Conservation (phyloP, 2,329 filamentous ascomycete genomes). For the Ceratocystis albifundus region DNA sequence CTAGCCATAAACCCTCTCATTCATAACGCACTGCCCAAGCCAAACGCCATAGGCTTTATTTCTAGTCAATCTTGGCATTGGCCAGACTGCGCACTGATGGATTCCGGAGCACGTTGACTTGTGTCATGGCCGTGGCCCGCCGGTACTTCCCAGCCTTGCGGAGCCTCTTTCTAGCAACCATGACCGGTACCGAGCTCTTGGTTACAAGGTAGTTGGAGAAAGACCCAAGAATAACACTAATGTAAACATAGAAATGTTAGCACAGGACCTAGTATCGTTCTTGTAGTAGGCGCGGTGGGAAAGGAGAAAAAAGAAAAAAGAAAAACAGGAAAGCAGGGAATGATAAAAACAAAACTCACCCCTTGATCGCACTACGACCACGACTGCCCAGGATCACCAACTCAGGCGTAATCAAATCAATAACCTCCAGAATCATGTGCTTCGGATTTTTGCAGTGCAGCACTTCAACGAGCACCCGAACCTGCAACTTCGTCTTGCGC, state of each 20-base stretch:
- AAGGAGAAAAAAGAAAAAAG: not conserved
- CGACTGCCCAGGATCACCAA: constrained; percentile 86
- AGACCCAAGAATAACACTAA: constrained; percentile 80
- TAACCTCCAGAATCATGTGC: constrained; percentile 92
- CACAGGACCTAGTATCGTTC: not conserved
- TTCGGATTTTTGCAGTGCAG: constrained; percentile 97
- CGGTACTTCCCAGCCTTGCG: constrained; percentile 77
- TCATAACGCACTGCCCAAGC: not conserved
- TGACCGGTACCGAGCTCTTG: constrained; percentile 91
- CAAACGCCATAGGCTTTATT: not conserved
- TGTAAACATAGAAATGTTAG: constrained; percentile 28
- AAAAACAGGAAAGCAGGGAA: constrained; percentile 4
- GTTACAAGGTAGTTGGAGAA: constrained; percentile 97
- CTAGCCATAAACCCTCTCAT: too few species aligned
- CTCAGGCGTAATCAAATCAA: constrained; percentile 83
- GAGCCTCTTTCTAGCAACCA: constrained; percentile 88
- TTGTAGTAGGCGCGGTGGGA: not conserved
- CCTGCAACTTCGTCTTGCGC: constrained; percentile 82
- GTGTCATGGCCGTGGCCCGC: constrained; percentile 50
- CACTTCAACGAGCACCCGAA: constrained; percentile 87
- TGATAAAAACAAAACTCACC: constrained; percentile 48
- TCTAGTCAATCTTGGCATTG: constrained; percentile 62
- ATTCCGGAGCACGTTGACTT: constrained; percentile 71
- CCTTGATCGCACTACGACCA: constrained; percentile 83
- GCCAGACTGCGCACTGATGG: constrained; percentile 55